Evolutionary conservation across 116 monocot genomes (phyloP).

Genomic region (Thalassia testudinum): DNA sequence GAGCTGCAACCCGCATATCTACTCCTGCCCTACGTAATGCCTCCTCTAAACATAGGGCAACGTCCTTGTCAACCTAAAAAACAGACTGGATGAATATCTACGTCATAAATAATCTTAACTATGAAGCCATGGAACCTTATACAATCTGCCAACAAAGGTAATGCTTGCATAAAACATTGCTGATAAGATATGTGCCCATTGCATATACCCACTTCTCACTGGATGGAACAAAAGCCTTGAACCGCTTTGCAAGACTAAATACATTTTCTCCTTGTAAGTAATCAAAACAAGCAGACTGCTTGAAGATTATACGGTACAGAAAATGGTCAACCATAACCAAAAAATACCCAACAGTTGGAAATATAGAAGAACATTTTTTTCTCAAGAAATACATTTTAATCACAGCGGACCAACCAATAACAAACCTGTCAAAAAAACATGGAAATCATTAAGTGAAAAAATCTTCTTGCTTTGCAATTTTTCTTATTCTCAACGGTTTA

Average conservation of each 20-base stretch:
- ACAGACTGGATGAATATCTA: no score
- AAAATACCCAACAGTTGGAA: background rate
- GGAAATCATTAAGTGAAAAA: background rate
- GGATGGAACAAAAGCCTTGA: no score
- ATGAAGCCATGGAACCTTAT: background rate
- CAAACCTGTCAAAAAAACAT: background rate
- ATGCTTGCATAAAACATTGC: background rate
- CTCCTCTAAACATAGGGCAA: slow-evolving; percentile 29
- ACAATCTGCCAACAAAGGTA: background rate
- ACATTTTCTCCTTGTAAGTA: background rate
- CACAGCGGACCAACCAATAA: background rate
- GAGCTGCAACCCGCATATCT: slow-evolving; percentile 36
- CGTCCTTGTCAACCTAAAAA: slow-evolving; percentile 35
- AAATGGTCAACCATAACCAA: background rate
- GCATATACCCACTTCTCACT: no score
- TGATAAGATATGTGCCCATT: background rate
- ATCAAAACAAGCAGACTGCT: background rate
- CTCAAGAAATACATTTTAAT: no score
- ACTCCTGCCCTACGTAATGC: slow-evolving; percentile 28
- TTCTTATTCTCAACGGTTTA: background rate
- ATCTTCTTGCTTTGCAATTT: background rate
- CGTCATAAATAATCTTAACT: background rate
- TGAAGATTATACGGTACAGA: background rate
- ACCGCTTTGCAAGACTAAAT: background rate
- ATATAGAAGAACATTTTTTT: no score